Percentiles rank a stretch among this genome's conserved stretches.
These are phyloP conservation scores for Cubamyces lactineus DNA, from an alignment of 768 basidiomycete genomes.

Conservation along the genomic window DNA sequence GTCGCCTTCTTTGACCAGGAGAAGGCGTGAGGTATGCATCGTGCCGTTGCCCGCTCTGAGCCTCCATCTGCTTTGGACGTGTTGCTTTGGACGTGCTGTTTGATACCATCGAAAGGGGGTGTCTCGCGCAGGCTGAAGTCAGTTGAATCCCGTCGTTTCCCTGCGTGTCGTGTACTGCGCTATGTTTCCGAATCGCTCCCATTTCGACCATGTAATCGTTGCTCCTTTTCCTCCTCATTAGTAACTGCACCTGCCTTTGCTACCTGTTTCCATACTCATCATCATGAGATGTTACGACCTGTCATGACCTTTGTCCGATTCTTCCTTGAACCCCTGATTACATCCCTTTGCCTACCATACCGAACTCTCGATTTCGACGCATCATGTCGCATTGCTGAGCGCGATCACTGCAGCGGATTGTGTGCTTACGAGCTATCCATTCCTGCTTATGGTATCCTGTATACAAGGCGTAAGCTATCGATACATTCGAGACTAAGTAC, in stretches of 20 bases:
- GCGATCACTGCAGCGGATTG: no score
- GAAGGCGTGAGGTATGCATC: conserved; percentile 19
- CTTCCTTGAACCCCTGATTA: background rate
- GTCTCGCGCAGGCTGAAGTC: background rate
- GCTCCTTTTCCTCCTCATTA: background rate
- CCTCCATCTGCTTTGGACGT: background rate
- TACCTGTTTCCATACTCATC: conserved; percentile 19
- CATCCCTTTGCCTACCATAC: background rate
- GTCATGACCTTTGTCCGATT: conserved; percentile 11
- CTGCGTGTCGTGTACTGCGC: conserved; percentile 10
- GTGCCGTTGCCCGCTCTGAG: background rate
- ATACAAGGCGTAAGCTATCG: background rate
- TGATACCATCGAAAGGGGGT: background rate
- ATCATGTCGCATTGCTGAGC: background rate
- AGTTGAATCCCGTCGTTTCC: background rate
- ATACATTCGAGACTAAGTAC: background rate
- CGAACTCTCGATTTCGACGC: no score
- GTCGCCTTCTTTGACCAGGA: conserved; percentile 80
- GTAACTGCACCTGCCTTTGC: background rate
- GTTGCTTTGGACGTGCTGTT: background rate
- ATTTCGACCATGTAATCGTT: conserved; percentile 15
- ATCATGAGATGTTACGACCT: conserved; percentile 20
- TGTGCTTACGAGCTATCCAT: no score
- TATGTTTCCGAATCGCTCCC: conserved; percentile 14
- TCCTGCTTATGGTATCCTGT: background rate